phyloP scores from a whole-genome alignment of 2,329 filamentous ascomycete genomes.

The Xylariaceae sp. region DNA sequence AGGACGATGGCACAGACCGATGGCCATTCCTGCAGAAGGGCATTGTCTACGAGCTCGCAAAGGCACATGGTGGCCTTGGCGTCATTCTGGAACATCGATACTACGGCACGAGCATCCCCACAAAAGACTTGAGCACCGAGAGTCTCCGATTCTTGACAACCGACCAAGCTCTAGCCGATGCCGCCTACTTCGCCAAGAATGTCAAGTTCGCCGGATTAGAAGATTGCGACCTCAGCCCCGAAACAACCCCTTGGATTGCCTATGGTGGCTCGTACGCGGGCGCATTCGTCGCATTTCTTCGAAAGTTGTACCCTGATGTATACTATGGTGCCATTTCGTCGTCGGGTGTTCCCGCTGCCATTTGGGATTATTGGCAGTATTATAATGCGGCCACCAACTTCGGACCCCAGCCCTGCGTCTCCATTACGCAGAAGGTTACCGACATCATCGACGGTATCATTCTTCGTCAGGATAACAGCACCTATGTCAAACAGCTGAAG shows the following conservation, averaged over 20 bases:
- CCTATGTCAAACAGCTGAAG: conserved; percentile 43
- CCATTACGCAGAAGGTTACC: conserved; percentile 55
- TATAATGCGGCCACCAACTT: conserved; percentile 48
- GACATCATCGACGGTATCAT: conserved; percentile 50
- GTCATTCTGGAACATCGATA: conserved; percentile 85
- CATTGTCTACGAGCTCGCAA: conserved; percentile 65
- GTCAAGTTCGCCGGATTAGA: conserved; percentile 68
- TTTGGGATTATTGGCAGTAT: conserved; percentile 71
- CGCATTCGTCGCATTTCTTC: conserved; percentile 71
- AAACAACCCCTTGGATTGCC: conserved; percentile 65
- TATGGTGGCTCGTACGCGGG: conserved; percentile 86
- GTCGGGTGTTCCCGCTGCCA: conserved; percentile 73
- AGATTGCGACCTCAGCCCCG: conserved; percentile 61
- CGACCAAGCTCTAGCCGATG: conserved; percentile 77
- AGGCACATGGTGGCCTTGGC: conserved; percentile 69
- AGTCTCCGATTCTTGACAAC: conserved; percentile 79
- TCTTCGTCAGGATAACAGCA: conserved; percentile 34
- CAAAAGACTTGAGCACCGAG: conserved; percentile 59
- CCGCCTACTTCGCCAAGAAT: conserved; percentile 73
- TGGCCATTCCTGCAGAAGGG: conserved; percentile 73
- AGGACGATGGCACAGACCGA: conserved; percentile 60
- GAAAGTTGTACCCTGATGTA: conserved; percentile 71
- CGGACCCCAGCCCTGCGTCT: conserved; percentile 58
- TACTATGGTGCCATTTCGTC: conserved; percentile 79
- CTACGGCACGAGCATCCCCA: conserved; percentile 74